Base-by-base conservation (phyloP, 202 grass and related monocot species). In the Panicum hallii region DNA sequence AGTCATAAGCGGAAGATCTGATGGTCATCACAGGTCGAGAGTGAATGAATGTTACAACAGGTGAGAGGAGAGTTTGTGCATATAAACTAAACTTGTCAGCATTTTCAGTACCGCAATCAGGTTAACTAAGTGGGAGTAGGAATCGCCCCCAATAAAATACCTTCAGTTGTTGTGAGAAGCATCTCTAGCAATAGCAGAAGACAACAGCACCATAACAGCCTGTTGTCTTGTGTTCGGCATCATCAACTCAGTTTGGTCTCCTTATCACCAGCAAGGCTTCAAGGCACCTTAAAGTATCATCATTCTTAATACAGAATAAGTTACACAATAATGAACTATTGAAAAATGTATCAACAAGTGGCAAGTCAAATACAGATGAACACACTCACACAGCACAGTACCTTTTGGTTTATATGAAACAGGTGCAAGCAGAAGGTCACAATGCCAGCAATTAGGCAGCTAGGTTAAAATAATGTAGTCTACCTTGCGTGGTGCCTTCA, bases 231-330 rank as follows among this genome's bases (percentile, higher is more conserved):
- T 72, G 40, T 52, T 78, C 55, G 32, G 72, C 62, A 82, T 72
- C 65, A 78, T 66, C 73, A 86, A 65, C 28, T 68, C 60, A 67
- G 69, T 74, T 10, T 55, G 88, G 77, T 87, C 62, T 79, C 84
- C 80, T 79, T 75, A 79, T 83, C 75, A 55, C 80, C 88, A 85
- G 11, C 70, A 75, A 62, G 57, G n/a, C 26, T 83, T 34, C n/a
- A 66, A 73, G 16, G 49, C 75, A 16, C 43, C 34, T 68, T 63
- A 61, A 83, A 87, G 34, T 54, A 79, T 26, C 44, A 83, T 9
- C 52, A 47, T 83, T 79, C 19, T 12, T 90, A 75, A 63, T 54
- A 44, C 5, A 63, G 11, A 14, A 60, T 14, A 75, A 85, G 63
- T 71, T 57, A 70, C 66, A 82, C 34, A 34, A 34, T 28, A 4